Percentiles rank a stretch among this genome's conserved stretches.
Conservation (phyloP, 2,329 filamentous ascomycete genomes). For the Hymenoscyphus occultus region DNA sequence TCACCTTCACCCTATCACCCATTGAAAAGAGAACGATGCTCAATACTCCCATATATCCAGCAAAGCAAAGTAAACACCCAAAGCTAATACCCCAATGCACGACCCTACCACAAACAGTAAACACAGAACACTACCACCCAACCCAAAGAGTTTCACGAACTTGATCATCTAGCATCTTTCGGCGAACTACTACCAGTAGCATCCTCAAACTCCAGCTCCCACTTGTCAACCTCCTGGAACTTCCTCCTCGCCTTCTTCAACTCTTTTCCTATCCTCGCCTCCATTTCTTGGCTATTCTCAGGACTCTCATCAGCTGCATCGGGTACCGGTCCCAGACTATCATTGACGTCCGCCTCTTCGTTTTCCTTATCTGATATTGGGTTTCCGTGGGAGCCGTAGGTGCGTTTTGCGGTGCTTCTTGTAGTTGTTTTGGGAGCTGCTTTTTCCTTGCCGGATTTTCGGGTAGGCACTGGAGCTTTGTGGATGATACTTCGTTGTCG, state of each 20-base stretch:
- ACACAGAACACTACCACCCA: background rate
- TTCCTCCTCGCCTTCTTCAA: slow-evolving; percentile 58
- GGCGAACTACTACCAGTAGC: slow-evolving; percentile 54
- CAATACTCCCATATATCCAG: slow-evolving; percentile 7
- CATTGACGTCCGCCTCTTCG: slow-evolving; percentile 39
- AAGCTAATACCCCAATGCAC: slow-evolving; percentile 7
- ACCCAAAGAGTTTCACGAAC: background rate
- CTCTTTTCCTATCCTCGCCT: slow-evolving; percentile 42
- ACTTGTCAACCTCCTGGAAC: slow-evolving; percentile 67
- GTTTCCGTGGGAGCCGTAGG: slow-evolving; percentile 45
- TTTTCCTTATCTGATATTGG: slow-evolving; percentile 57
- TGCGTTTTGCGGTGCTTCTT: slow-evolving; percentile 37
- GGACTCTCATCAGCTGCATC: slow-evolving; percentile 35
- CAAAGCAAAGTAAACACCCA: background rate
- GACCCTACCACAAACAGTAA: background rate
- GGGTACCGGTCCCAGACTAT: slow-evolving; percentile 43
- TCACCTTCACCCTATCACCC: background rate
- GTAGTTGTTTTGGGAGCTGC: slow-evolving; percentile 16
- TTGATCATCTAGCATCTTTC: slow-evolving; percentile 45
- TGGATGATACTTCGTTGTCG: slow-evolving; percentile 28
- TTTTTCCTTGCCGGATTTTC: slow-evolving; percentile 32
- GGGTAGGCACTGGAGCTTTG: slow-evolving; percentile 25
- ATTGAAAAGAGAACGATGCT: background rate
- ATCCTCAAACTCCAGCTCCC: slow-evolving; percentile 66
- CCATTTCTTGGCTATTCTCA: slow-evolving; percentile 40